Evolutionary conservation across 2,329 filamentous ascomycete genomes (phyloP).

Genomic region (Colletotrichum sp.): DNA sequence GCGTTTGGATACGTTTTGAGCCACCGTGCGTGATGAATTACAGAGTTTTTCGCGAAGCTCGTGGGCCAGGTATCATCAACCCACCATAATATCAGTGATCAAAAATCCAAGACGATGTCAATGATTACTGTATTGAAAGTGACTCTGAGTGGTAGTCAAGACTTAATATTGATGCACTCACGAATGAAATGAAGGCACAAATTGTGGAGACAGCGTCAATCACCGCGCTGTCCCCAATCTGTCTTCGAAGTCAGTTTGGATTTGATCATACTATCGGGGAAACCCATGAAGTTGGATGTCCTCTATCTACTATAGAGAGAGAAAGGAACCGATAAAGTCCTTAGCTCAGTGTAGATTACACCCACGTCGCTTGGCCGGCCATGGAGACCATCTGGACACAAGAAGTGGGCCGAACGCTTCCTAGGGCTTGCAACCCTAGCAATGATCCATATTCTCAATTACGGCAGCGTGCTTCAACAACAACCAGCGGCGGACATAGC

Average conservation of each 20-base stretch:
- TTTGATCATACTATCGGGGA: neutral
- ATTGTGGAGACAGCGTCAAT: neutral
- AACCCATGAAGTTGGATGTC: neutral
- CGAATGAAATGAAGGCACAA: accelerated
- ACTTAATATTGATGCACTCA: neutral
- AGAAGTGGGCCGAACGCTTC: neutral
- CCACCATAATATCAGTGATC: accelerated
- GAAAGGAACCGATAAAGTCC: neutral
- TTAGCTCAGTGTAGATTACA: accelerated
- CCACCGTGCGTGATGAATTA: neutral
- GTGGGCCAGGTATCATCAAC: accelerated
- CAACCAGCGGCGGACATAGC: slow-evolving; percentile 18
- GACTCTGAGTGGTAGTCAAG: neutral
- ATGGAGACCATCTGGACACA: neutral
- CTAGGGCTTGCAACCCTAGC: neutral
- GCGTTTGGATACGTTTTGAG: slow-evolving; percentile 38
- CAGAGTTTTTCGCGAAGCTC: neutral
- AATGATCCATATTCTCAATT: neutral
- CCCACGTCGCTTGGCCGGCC: neutral
- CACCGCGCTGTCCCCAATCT: neutral
- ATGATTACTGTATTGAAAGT: neutral
- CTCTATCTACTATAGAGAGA: accelerated
- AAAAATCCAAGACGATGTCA: accelerated
- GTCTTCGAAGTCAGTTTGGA: accelerated
- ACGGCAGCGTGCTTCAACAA: accelerated